Evolutionary conservation across 805 yeast species (phyloP), one percentile per base, ranked within the genome.

Genomic region (Nakazawaea wickerhamii): DNA sequence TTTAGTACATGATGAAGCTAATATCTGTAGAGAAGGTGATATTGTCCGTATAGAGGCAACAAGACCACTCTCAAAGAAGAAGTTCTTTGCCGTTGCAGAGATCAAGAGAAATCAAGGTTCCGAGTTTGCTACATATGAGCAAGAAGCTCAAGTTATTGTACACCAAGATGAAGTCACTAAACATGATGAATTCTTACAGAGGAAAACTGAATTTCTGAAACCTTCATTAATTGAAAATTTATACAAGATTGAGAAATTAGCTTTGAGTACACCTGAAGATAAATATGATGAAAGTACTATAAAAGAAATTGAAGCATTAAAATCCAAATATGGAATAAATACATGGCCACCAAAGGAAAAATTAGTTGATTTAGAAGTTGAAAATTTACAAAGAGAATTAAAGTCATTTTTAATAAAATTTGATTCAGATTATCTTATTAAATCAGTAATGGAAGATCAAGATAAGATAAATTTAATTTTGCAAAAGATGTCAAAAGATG

Each of bases 1-100:
- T 61, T 66, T 91, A 46, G 97, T 89, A 14, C 99, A 91, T 61
- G 99, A 91, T 61, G 96, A 91, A 66, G 88, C 86, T 22, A 81
- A 86, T 56, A 73, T 88, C 40, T 86, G 96, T 53, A 82, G 89
- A 58, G 96, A 89, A 60, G 99, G 99, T 35, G 99, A 91, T 67
- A 70, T 91, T 48, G 98, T 93, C 13, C 79, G 98, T 63, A 87
- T 91, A 45, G 95, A 91, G 63, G 77, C 87, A 27, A 83, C 89
- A 28, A 82, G 96, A 50, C 95, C 95, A 32, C 64, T 89, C 32
- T 81, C 95, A 14, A 76, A 90, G 14, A 71, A 81, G 46, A 91
- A 91, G 63, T 77, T 74, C 48, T 91, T 91, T 67, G 89, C 97
- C 8, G 79, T 91, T 46, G 96, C 97, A 2, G 97, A 91, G 58